A percentile compares a stretch with the other conserved stretches of the same genome.
Evolutionary conservation across 2,329 filamentous ascomycete genomes (phyloP).

Genomic region (Alternaria dauci): DNA sequence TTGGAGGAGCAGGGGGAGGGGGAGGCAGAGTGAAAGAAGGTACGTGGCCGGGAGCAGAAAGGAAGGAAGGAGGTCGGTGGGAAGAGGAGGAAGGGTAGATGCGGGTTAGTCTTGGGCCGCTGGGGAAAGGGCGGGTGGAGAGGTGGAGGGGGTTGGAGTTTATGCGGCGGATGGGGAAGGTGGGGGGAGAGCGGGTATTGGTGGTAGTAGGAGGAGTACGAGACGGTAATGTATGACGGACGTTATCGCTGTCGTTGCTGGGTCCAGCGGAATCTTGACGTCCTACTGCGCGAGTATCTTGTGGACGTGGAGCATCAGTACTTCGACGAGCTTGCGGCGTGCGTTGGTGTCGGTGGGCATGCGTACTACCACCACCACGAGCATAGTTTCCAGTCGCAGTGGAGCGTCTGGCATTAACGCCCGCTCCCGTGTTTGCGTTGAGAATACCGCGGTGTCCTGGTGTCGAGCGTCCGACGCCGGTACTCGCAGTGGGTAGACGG

Average conservation of each 20-base stretch:
- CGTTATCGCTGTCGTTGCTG: no score
- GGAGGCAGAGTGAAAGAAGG: no score
- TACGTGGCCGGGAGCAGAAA: no score
- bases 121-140: background rate
- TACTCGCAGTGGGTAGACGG: background rate
- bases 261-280: no score
- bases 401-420: conserved; percentile 1
- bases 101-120: background rate
- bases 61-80: background rate
- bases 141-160: no score
- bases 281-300: background rate
- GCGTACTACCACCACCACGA: background rate
- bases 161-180: no score
- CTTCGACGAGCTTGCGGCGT: background rate
- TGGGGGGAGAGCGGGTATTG: background rate
- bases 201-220: background rate
- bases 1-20: no score
- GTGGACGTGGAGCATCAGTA: background rate
- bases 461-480: no score
- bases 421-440: conserved; percentile 13
- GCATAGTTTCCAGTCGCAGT: no score
- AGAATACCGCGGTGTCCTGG: no score
- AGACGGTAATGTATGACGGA: background rate
- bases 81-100: background rate
- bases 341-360: background rate